These are phyloP conservation scores for Cryphonectria nitschkei DNA, from an alignment of 2,329 filamentous ascomycete genomes.

Conservation along the genomic window DNA sequence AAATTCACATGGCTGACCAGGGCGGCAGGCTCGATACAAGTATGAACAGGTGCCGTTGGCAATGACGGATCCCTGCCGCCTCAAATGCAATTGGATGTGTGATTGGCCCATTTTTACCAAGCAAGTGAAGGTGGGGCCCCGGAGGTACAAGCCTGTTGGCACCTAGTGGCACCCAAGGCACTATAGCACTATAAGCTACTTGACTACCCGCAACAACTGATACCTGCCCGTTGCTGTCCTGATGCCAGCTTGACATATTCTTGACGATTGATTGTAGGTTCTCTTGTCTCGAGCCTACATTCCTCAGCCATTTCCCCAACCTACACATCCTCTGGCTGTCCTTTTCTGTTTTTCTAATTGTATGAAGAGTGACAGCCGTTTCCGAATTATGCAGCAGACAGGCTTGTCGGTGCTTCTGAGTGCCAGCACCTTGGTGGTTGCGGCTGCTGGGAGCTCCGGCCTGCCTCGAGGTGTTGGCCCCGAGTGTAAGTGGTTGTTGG, in stretches of 20 bases:
- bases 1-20: background rate
- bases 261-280: background rate
- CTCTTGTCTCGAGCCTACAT: background rate
- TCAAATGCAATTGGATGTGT: background rate
- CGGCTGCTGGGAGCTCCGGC: constrained; percentile 59
- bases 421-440: constrained; percentile 53
- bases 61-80: background rate
- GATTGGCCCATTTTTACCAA: background rate
- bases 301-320: background rate
- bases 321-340: constrained; percentile 2
- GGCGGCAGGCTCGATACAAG: constrained; percentile 4
- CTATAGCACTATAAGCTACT: background rate
- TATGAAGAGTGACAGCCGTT: constrained; percentile 19
- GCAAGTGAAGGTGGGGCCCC: constrained; percentile 1
- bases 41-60: background rate
- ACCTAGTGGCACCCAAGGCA: background rate
- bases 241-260: constrained; percentile 23
- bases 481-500: constrained; percentile 70
- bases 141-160: background rate
- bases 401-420: constrained; percentile 55
- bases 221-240: constrained; percentile 1
- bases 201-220: background rate
- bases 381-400: constrained; percentile 53
- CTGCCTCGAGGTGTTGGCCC: constrained; percentile 85
- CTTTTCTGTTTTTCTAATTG: constrained; percentile 17